phyloP scores from a whole-genome alignment of 768 basidiomycete genomes.

The Fibroporia radiculosa region DNA sequence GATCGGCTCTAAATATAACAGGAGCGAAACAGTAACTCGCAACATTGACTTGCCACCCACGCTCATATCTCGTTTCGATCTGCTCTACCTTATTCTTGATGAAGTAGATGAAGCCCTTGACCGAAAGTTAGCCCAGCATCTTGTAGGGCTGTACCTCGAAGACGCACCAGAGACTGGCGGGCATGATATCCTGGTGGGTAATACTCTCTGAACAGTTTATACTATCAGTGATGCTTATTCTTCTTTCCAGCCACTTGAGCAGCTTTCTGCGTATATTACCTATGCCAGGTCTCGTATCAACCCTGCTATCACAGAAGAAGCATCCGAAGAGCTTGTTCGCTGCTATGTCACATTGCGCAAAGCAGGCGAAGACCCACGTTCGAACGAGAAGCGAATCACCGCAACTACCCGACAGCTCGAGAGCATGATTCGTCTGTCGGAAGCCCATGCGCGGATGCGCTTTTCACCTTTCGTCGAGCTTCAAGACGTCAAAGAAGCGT shows the following conservation, averaged over 20 bases:
- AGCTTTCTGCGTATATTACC: constrained; percentile 90
- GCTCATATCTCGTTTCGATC: constrained; percentile 94
- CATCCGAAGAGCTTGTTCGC: constrained; percentile 74
- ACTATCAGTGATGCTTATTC: background rate
- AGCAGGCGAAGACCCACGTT: constrained; percentile 82
- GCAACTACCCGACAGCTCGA: constrained; percentile 97
- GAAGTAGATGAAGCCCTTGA: constrained; percentile 87
- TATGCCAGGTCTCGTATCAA: constrained; percentile 83
- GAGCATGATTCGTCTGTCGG: constrained; percentile 91
- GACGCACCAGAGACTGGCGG: constrained; percentile 65
- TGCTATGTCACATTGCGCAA: constrained; percentile 94
- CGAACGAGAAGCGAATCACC: constrained; percentile 89
- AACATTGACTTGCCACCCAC: constrained; percentile 99
- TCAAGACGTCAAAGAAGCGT: constrained; percentile 83
- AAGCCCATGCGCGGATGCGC: constrained; percentile 96
- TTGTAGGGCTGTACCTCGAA: constrained; percentile 91
- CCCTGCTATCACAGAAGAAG: constrained; percentile 80
- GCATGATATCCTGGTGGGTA: constrained; percentile 69
- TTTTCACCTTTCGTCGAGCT: constrained; percentile 83
- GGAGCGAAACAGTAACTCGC: constrained; percentile 82
- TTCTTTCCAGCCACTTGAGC: constrained; percentile 65
- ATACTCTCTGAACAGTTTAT: background rate
- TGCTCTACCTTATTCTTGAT: constrained; percentile 93
- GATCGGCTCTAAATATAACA: constrained; percentile 91
- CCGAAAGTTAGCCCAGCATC: constrained; percentile 81